phyloP scores from a whole-genome alignment of 139 green algal species.

The Diplosphaera chodatii region DNA sequence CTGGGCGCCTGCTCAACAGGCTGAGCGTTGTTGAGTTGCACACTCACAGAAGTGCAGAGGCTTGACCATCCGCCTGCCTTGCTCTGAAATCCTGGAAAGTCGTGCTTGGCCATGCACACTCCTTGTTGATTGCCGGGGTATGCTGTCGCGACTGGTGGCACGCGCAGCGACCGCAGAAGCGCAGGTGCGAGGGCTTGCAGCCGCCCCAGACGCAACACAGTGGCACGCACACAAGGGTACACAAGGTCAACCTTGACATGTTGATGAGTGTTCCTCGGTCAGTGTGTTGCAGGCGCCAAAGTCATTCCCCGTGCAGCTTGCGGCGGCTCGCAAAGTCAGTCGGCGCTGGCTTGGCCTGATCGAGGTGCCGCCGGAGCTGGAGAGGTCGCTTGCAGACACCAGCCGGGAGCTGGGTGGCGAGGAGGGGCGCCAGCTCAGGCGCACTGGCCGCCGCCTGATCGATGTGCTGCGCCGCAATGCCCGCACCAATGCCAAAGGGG shows the following conservation, averaged over 20 bases:
- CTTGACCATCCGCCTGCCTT: no score
- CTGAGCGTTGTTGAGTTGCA: no score
- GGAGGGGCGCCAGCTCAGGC: neutral
- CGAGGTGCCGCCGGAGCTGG: neutral
- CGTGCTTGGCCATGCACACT: no score
- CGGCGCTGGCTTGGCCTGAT: neutral
- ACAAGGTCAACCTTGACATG: neutral
- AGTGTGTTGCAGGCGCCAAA: neutral
- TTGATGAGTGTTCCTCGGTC: no score
- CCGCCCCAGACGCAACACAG: no score
- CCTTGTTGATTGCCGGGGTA: no score
- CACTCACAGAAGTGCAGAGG: no score
- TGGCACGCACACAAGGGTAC: neutral
- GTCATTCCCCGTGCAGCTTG: neutral
- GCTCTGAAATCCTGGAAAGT: no score
- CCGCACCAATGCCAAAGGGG: neutral
- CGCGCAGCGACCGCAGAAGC: neutral
- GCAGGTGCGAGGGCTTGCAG: neutral
- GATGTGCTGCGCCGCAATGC: neutral
- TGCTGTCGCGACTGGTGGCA: neutral
- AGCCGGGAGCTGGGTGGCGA: neutral
- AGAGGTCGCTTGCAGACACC: neutral
- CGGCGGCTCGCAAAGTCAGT: neutral
- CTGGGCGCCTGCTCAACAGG: no score
- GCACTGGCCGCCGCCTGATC: neutral